Evolutionary conservation across 352 stramenopile genomes (phyloP).

Genomic region (Pythium periplocum): DNA sequence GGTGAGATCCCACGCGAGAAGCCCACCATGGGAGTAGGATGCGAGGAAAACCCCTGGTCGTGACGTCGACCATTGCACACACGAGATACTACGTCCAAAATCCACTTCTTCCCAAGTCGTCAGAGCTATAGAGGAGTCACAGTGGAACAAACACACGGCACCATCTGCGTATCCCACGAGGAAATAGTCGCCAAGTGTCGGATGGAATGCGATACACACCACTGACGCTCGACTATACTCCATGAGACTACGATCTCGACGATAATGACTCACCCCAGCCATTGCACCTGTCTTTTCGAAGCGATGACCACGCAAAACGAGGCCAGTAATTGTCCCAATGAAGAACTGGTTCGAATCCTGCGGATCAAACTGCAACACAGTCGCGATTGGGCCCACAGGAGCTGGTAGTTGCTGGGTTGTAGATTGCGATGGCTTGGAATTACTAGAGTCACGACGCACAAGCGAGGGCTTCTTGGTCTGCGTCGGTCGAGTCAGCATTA

Average conservation of each 20-base stretch:
- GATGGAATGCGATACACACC: slow-evolving; percentile 49
- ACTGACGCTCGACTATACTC: slow-evolving; percentile 14
- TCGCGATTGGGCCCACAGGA: slow-evolving; percentile 37
- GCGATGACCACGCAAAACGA: slow-evolving; percentile 29
- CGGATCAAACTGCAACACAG: slow-evolving; percentile 45
- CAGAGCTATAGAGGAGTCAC: slow-evolving; percentile 25
- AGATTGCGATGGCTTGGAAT: background rate
- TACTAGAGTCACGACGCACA: background rate
- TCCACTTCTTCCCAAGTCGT: slow-evolving; percentile 48
- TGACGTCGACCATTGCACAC: slow-evolving; percentile 46
- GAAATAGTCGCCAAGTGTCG: slow-evolving; percentile 43
- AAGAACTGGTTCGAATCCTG: slow-evolving; percentile 52
- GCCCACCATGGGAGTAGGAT: slow-evolving; percentile 34
- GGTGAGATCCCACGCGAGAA: slow-evolving; percentile 56
- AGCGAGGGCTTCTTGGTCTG: background rate
- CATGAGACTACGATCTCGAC: background rate
- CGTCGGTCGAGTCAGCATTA: slow-evolving; percentile 12
- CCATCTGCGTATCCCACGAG: slow-evolving; percentile 63
- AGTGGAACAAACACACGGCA: slow-evolving; percentile 44
- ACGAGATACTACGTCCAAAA: slow-evolving; percentile 32
- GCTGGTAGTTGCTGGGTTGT: background rate
- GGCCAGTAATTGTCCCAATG: slow-evolving; percentile 3
- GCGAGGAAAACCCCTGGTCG: slow-evolving; percentile 51
- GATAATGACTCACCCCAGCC: slow-evolving; percentile 7
- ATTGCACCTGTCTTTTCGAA: slow-evolving; percentile 21